phyloP scores from a whole-genome alignment of 2,329 filamentous ascomycete genomes.

The Fusarium acutatum region DNA sequence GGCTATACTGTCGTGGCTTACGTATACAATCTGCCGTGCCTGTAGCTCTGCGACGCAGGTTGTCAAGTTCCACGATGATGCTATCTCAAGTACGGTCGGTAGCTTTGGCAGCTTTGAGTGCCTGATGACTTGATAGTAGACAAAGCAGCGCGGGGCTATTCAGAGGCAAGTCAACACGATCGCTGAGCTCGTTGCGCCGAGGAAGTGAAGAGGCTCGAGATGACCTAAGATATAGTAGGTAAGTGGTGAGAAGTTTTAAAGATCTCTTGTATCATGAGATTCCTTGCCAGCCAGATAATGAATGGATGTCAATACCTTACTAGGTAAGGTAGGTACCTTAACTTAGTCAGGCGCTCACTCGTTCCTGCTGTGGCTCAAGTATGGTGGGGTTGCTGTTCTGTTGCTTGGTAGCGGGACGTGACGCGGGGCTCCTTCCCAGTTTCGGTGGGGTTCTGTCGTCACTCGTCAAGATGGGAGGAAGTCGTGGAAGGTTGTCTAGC shows the following conservation, averaged over 20 bases:
- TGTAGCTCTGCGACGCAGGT: neutral
- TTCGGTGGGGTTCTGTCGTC: constrained; percentile 30
- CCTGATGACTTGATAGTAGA: constrained; percentile 10
- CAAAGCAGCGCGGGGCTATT: constrained; percentile 2
- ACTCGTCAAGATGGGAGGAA: constrained; percentile 4
- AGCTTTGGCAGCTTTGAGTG: constrained; percentile 8
- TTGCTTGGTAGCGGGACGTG: constrained; percentile 20
- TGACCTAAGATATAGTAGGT: neutral
- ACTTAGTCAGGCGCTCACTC: constrained; percentile 23
- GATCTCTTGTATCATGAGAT: neutral
- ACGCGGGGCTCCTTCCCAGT: constrained; percentile 28
- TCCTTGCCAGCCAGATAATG: neutral
- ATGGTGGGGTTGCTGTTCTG: constrained; percentile 19
- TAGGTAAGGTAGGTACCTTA: neutral
- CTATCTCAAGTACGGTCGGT: constrained; percentile 20
- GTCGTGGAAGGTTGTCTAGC: neutral
- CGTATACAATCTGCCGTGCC: neutral
- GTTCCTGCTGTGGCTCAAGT: constrained; percentile 1
- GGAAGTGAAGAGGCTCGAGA: neutral
- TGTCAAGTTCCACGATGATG: constrained; percentile 13
- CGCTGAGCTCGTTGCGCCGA: neutral
- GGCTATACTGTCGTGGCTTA: neutral
- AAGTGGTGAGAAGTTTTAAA: neutral
- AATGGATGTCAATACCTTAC: neutral
- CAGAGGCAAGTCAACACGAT: neutral